These are phyloP conservation scores for Alternaria incomplexa DNA, from an alignment of 2,329 filamentous ascomycete species.

Conservation along the genomic window DNA sequence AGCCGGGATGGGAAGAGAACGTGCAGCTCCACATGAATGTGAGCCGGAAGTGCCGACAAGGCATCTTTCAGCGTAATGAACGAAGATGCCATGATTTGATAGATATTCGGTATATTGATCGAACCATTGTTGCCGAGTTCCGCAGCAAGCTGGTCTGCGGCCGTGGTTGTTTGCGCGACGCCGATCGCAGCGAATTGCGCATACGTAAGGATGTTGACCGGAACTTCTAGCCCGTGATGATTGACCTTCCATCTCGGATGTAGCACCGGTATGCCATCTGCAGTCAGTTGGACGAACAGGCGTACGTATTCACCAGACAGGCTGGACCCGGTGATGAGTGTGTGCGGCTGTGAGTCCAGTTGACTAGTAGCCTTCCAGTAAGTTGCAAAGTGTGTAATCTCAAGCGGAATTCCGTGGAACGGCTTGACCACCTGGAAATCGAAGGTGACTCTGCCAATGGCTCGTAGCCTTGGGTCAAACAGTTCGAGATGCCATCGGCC, in stretches of 20 bases:
- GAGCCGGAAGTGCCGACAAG: conserved; percentile 73
- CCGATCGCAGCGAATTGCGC: conserved; percentile 68
- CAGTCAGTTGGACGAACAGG: conserved; percentile 89
- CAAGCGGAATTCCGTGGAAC: conserved; percentile 87
- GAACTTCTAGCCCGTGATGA: conserved; percentile 78
- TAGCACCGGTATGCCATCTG: conserved; percentile 83
- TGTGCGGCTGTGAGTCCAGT: conserved; percentile 81
- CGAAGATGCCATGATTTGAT: conserved; percentile 74
- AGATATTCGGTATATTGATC: conserved; percentile 62
- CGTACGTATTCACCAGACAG: conserved; percentile 94
- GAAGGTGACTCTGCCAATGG: conserved; percentile 93
- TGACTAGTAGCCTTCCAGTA: conserved; percentile 99
- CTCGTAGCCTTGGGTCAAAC: conserved; percentile 88
- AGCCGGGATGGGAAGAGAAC: conserved; percentile 80
- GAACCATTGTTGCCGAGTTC: conserved; percentile 32
- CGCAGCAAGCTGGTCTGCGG: conserved; percentile 29
- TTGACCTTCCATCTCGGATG: conserved; percentile 84
- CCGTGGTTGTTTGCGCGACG: conserved; percentile 35
- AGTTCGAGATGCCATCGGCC: conserved; percentile 84
- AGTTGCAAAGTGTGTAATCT: conserved; percentile 97
- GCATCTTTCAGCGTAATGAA: conserved; percentile 83
- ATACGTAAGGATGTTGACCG: conserved; percentile 78
- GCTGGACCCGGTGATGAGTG: conserved; percentile 92
- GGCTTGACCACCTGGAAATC: conserved; percentile 96
- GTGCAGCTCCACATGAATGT: conserved; percentile 90